These are phyloP conservation scores for Talaromyces sp. DNA, from an alignment of 2,329 filamentous ascomycete genomes.

Conservation along the genomic window DNA sequence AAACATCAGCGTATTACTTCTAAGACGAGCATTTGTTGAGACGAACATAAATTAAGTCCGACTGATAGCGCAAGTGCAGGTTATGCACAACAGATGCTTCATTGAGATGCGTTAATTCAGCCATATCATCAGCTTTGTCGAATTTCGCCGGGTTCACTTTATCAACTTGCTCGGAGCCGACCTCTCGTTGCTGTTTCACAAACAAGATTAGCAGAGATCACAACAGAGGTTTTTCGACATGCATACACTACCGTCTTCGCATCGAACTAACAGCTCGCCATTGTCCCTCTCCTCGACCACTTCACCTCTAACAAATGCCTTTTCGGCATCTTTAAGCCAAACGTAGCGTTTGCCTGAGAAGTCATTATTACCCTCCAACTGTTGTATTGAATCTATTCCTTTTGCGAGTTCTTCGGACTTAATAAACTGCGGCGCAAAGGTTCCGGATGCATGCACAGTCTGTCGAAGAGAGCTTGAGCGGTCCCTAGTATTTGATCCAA, in stretches of 20 bases:
- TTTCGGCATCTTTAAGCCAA: constrained; percentile 83
- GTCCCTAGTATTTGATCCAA: constrained; percentile 36
- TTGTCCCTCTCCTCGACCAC: constrained; percentile 73
- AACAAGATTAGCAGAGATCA: constrained; percentile 14
- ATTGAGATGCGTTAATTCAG: constrained; percentile 94
- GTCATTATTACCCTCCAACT: constrained; percentile 95
- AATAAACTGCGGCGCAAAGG: constrained; percentile 95
- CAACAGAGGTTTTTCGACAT: background rate
- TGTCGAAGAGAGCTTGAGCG: constrained; percentile 62
- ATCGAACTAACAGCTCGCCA: constrained; percentile 75
- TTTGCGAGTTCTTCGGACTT: constrained; percentile 72
- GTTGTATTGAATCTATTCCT: constrained; percentile 52
- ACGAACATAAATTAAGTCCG: constrained; percentile 80
- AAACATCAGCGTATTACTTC: background rate
- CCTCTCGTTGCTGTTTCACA: constrained; percentile 67
- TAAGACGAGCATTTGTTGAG: background rate
- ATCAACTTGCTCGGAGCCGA: constrained; percentile 82
- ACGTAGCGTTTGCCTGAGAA: constrained; percentile 98
- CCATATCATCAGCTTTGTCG: constrained; percentile 99
- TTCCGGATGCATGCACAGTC: constrained; percentile 62
- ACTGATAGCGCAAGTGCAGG: constrained; percentile 87
- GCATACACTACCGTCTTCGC: constrained; percentile 82
- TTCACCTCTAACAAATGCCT: constrained; percentile 88
- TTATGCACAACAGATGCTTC: constrained; percentile 98
- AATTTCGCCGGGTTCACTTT: constrained; percentile 99